Conservation (phyloP, 1,284 basidiomycete genomes). For the Heterobasidion parviporum region DNA sequence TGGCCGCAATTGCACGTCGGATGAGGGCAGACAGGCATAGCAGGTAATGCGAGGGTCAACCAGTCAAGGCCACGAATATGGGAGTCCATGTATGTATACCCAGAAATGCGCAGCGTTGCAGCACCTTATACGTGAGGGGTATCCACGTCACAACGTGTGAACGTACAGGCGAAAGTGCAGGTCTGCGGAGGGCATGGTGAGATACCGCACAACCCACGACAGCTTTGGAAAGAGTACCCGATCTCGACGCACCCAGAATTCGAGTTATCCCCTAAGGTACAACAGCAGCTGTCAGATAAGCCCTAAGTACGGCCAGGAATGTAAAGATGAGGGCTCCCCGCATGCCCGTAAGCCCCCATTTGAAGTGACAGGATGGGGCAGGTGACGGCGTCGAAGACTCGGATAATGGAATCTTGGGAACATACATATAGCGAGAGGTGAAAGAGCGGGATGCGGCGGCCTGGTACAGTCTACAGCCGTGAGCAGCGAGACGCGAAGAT, state of each 20-base stretch:
- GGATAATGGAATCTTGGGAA: too few relatives aligned
- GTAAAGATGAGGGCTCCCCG: neutral
- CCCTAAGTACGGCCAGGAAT: neutral
- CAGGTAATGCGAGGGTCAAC: neutral
- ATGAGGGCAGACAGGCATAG: conserved; percentile 12
- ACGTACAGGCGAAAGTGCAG: neutral
- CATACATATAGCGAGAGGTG: neutral
- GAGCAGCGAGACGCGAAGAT: too few relatives aligned
- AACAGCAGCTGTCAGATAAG: neutral
- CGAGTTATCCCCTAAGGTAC: too few relatives aligned
- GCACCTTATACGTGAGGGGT: neutral
- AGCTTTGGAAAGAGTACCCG: too few relatives aligned
- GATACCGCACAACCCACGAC: too few relatives aligned
- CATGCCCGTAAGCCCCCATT: neutral
- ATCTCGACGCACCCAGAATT: too few relatives aligned
- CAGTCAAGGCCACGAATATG: neutral
- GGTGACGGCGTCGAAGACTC: neutral
- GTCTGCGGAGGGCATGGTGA: neutral
- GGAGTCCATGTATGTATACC: neutral
- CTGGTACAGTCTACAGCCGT: too few relatives aligned
- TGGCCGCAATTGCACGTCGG: conserved; percentile 11
- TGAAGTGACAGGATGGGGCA: neutral
- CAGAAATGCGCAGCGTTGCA: neutral
- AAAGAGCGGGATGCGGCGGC: neutral
- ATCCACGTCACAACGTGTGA: neutral